phyloP scores from a whole-genome alignment of 169 alveolate genomes.

The Eimeria brunetti region DNA sequence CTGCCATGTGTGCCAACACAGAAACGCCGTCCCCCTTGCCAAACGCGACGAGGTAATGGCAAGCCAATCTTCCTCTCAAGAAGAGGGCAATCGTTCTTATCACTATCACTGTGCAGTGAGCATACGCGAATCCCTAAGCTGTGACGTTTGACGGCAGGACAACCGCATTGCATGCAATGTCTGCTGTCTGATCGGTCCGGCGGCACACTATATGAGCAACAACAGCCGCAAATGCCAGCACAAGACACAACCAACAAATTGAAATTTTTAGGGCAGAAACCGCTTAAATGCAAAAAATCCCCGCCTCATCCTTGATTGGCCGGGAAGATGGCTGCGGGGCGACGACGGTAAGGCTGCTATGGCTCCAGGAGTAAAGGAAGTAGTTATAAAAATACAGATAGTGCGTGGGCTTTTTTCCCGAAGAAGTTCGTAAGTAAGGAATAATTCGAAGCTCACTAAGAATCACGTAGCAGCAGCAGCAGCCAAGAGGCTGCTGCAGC shows the following conservation, averaged over 20 bases:
- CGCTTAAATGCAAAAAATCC: neutral
- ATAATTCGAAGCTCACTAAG: neutral
- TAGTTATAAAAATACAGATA: neutral
- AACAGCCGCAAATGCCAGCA: neutral
- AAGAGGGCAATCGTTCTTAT: neutral
- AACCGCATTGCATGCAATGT: neutral
- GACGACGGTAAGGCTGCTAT: neutral
- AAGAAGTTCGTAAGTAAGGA: neutral
- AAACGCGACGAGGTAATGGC: neutral
- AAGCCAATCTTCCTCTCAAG: neutral
- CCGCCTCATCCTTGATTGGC: neutral
- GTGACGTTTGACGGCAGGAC: neutral
- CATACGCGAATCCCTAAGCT: neutral
- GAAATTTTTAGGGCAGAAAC: constrained; percentile 6
- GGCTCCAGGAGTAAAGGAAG: constrained; percentile 3
- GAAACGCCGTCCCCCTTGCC: neutral
- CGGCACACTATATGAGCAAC: constrained; percentile 5
- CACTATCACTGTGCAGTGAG: neutral
- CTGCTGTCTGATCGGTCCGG: neutral
- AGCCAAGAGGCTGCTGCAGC: constrained; percentile 52
- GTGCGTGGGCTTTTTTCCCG: neutral
- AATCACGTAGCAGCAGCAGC: constrained; percentile 62
- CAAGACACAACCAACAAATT: neutral
- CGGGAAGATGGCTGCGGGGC: constrained; percentile 36
- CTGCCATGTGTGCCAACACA: neutral